phyloP scores from a whole-genome alignment of 2,329 filamentous ascomycete species.

The Nemania sp. region DNA sequence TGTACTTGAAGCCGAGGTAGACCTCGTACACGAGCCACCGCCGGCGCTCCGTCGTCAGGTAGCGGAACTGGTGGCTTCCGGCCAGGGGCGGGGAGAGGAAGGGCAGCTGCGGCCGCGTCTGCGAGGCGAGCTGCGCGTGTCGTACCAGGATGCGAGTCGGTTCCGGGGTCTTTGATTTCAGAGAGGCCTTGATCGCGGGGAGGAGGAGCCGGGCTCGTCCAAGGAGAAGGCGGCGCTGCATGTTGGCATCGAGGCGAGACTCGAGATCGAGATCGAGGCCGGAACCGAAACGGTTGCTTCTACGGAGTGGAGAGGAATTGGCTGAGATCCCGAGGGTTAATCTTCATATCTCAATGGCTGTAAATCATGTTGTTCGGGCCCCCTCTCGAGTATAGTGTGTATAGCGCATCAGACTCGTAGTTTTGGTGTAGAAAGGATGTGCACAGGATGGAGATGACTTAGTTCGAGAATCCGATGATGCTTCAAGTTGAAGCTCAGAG shows the following conservation, averaged over 20 bases:
- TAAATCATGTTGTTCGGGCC: not conserved
- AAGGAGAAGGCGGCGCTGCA: slow-evolving; percentile 23
- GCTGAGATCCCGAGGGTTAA: not conserved
- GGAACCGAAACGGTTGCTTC: not conserved
- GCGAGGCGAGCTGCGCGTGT: slow-evolving; percentile 50
- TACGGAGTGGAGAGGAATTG: not conserved
- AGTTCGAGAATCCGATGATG: too few species aligned
- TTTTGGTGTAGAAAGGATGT: too few species aligned
- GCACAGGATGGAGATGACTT: too few species aligned
- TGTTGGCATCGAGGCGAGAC: not conserved
- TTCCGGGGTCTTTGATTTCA: not conserved
- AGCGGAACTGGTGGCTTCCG: slow-evolving; percentile 62
- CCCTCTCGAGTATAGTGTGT: not conserved
- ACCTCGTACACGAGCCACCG: slow-evolving; percentile 73
- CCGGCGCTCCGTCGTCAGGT: slow-evolving; percentile 79
- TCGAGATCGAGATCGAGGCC: too few species aligned
- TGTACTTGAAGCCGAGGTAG: slow-evolving; percentile 70
- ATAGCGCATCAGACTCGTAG: too few species aligned
- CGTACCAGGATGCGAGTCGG: slow-evolving; percentile 35
- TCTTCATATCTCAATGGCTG: not conserved
- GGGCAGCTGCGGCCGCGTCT: slow-evolving; percentile 51
- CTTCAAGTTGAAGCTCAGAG: too few species aligned
- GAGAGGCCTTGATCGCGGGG: slow-evolving; percentile 10
- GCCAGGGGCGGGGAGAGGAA: slow-evolving; percentile 54
- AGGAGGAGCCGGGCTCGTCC: slow-evolving; percentile 20